phyloP scores from a whole-genome alignment of 2,329 filamentous ascomycete species.

The Calcarisporium arbuscula region DNA sequence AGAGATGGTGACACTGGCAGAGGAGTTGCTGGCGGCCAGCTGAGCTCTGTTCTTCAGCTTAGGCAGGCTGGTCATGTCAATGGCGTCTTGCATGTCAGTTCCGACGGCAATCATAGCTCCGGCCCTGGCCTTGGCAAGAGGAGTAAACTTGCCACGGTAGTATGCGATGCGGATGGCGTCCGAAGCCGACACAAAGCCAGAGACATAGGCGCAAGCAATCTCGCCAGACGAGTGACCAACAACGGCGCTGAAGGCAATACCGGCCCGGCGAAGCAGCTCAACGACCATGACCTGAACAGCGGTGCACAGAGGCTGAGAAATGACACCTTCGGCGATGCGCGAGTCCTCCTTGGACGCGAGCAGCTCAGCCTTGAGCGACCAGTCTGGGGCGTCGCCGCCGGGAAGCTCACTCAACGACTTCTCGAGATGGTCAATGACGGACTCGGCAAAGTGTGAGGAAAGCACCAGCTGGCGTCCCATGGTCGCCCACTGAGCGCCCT shows the following conservation, averaged over 20 bases:
- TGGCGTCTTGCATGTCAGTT: too few relatives aligned
- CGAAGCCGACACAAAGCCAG: conserved; percentile 27
- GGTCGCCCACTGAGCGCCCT: conserved; percentile 23
- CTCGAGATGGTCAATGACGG: neutral
- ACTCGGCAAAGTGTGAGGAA: neutral
- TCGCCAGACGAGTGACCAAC: conserved; percentile 44
- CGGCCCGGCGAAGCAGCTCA: conserved; percentile 18
- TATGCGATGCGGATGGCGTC: conserved; percentile 11
- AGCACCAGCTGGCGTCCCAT: conserved; percentile 17
- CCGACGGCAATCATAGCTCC: neutral
- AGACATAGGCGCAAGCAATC: conserved; percentile 42
- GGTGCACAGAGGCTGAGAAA: conserved; percentile 22
- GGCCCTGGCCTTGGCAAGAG: neutral
- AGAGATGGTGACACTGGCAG: too few relatives aligned
- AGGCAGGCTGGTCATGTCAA: too few relatives aligned
- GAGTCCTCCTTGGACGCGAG: conserved; percentile 2
- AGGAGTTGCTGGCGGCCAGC: too few relatives aligned
- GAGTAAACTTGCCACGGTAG: neutral
- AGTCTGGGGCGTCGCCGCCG: conserved; percentile 15
- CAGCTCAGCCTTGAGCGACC: conserved; percentile 7
- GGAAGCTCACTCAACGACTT: conserved; percentile 1
- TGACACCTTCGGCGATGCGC: conserved; percentile 15
- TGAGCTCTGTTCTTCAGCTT: too few relatives aligned
- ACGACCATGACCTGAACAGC: conserved; percentile 20
- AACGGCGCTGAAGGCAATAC: conserved; percentile 26